Evolutionary conservation across 2,329 filamentous ascomycete genomes (phyloP).

Genomic region (Pyricularia grisea): DNA sequence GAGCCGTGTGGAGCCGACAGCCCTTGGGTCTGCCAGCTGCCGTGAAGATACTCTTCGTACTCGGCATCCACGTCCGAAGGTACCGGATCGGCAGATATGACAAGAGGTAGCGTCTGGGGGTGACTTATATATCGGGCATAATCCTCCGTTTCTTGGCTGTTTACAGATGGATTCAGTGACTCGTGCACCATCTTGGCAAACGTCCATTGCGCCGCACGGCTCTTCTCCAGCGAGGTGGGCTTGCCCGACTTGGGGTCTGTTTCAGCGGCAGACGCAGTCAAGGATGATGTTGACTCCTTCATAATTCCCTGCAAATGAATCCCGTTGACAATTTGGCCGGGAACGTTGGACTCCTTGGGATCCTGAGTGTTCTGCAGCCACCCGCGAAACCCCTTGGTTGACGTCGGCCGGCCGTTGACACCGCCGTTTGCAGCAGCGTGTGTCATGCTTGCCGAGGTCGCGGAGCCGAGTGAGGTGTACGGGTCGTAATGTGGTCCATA

Average conservation of each 20-base stretch:
- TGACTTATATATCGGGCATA: constrained; percentile 86
- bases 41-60: constrained; percentile 73
- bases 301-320: constrained; percentile 40
- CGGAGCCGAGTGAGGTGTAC: constrained; percentile 21
- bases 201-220: constrained; percentile 77
- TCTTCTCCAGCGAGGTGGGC: constrained; percentile 60
- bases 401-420: constrained; percentile 2
- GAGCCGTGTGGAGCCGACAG: constrained; percentile 22
- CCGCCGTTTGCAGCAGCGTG: not conserved
- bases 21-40: constrained; percentile 52
- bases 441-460: not conserved
- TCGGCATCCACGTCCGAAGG: constrained; percentile 33
- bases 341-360: constrained; percentile 12
- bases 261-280: constrained; percentile 7
- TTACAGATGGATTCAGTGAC: constrained; percentile 78
- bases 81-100: constrained; percentile 59
- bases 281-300: constrained; percentile 32
- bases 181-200: constrained; percentile 78
- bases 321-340: constrained; percentile 8
- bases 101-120: constrained; percentile 78
- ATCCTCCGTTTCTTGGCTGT: constrained; percentile 66
- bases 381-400: constrained; percentile 8
- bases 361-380: constrained; percentile 17
- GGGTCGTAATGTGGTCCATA: constrained; percentile 26
- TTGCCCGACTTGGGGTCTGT: constrained; percentile 22